Base-by-base conservation (phyloP, 129 eudicot species). In the Cynara cardunculus region DNA sequence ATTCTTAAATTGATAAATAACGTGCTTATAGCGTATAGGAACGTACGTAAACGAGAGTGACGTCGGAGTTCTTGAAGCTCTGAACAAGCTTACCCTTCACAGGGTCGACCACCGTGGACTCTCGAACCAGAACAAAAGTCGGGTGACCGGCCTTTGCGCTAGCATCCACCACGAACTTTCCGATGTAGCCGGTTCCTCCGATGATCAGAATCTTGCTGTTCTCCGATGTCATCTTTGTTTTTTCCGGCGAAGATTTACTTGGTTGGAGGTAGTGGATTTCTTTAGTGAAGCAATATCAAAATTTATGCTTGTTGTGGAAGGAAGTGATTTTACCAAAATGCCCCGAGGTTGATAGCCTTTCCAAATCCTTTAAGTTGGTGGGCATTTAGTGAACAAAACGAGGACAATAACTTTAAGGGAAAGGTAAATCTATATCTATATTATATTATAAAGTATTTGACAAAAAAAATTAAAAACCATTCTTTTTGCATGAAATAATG, bases 131-230 rank as follows among this genome's bases (percentile, higher is more conserved):
- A 46, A 81, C 89, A 76, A 76, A 90, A 8, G 96, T 93, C 3
- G 88, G 90, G 81, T 92, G 95, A 25, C 95, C 93, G 1, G 83
- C 64, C 69, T 88, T 87, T 2, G 74, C 86, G 32, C 98, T 93
- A 0, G 98, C 96, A 62, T 86, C 91, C 6, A 87, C 87, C 4
- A 93, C 62, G 83, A 78, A 91, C 37, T 87, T 93, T 0, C 96
- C 98, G 22, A 92, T 86, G 88, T 89, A 88, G 7, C 97, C 97
- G 0, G 97, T 92, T 69, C 89, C 97, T 78, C 97, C 97, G 7
- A 92, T 89, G 28, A 92, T 56, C 76, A 93, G 75, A 78, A 91
- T 86, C 78, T 83, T 90, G 89, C 92, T 93, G 7, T 80, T 90
- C 65, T 84, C 84, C 19, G 69, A 6, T 27, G 83, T 89, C 96